Evolutionary conservation across 768 basidiomycete species (phyloP), one percentile per base, ranked within the genome.

Genomic region (Lentinula lateritia): DNA sequence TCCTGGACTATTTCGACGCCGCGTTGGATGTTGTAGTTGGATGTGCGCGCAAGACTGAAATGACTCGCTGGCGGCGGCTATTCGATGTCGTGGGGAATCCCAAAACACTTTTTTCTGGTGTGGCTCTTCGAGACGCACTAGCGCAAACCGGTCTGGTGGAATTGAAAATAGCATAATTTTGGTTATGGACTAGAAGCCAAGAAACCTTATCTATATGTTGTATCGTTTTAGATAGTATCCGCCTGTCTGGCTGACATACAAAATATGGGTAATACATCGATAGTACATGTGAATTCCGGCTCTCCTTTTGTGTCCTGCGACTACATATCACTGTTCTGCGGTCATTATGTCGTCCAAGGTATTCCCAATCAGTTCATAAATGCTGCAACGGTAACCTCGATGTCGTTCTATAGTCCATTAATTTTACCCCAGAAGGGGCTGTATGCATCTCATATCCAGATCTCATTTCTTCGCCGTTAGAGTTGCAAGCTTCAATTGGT

Each of bases 1-100:
- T 99, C 68, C 75, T 99, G 65, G 97, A 99, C 68, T 87, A 98
- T 70, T 98, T 98, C 69, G 92, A 95, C 63, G 90, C 84, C 57
- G 83, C 90, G 6, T 74, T 98, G 60, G 94, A 98, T 62, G 95
- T 98, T 6, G 92, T 98, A 12, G 95, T 98, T 9, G 89, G 92
- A 5, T 98, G 96, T 67, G 96, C 97, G 18, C 81, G 97, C 58
- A 99, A 99, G 77, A 98, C 93, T 6, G 97, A 99, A 74, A 83
- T 95, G 70, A 88, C 92, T 4, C 75, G 90, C 55, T 99, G 97
- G 97, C 83, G 83, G 50, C 83, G 88, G 59, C 75, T 99, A 43
- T 99, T 99, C 71, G 85, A 86, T 60, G 81, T 92, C 38, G 95
- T 96, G 2, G 97, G 97, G 6, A 91, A 89, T 69, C 96, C 97